phyloP scores from a whole-genome alignment of 306 rosid genomes.

The Prunus fruticosa region DNA sequence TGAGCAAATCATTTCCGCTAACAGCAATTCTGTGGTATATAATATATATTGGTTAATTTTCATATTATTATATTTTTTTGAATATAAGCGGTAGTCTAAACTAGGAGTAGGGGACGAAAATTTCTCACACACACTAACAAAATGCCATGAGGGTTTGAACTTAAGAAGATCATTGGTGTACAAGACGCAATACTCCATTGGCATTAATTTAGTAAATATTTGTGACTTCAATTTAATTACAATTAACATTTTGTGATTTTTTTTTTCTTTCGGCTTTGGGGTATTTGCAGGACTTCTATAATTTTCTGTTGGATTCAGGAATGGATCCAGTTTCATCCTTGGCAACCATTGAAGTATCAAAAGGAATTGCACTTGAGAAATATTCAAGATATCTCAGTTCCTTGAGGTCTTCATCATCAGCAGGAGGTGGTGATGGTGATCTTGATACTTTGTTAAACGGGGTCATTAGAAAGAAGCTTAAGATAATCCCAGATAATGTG shows the following conservation, averaged over 20 bases:
- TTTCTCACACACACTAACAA: too few species aligned
- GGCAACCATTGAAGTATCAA: slow-evolving; percentile 25
- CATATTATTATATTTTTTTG: too few species aligned
- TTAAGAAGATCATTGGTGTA: too few species aligned
- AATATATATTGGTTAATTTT: background rate
- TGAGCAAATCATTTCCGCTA: slow-evolving; percentile 30
- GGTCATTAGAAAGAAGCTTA: slow-evolving; percentile 62
- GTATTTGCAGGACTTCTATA: slow-evolving; percentile 66
- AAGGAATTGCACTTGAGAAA: slow-evolving; percentile 25
- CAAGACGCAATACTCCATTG: too few species aligned
- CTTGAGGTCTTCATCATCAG: slow-evolving; percentile 27
- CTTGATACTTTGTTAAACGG: slow-evolving; percentile 62
- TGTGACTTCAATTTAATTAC: background rate
- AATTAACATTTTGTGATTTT: background rate
- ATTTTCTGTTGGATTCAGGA: slow-evolving; percentile 54
- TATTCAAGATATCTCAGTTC: slow-evolving; percentile 59
- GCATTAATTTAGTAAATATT: background rate
- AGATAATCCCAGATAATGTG: slow-evolving; percentile 65
- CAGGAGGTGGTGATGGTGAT: slow-evolving; percentile 37
- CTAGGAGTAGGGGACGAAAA: accelerated
- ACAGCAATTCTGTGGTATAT: slow-evolving; percentile 67
- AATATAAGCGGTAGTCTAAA: too few species aligned
- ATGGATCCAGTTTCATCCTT: slow-evolving; percentile 35
- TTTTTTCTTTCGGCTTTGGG: background rate
- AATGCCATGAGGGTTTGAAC: accelerated